A percentile compares a stretch with the other conserved stretches of the same genome.
Conservation (phyloP, 2,329 filamentous ascomycete genomes). For the Podosphaera fusca region DNA sequence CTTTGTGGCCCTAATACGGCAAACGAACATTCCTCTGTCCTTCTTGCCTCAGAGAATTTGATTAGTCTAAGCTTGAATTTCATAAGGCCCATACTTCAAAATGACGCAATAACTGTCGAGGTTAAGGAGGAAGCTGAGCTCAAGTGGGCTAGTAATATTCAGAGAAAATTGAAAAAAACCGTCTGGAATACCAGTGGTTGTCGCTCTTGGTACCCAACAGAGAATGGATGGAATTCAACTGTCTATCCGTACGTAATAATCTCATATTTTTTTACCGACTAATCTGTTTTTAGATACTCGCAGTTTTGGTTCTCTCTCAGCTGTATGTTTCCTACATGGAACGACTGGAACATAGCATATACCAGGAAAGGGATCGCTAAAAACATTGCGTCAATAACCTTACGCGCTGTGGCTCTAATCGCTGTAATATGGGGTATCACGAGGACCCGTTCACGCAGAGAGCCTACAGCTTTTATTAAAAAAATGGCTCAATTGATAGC, state of each 20-base stretch:
- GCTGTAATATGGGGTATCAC: not conserved
- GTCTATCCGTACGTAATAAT: conserved; percentile 19
- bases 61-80: conserved; percentile 13
- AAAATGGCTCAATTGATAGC: not conserved
- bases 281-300: conserved; percentile 19
- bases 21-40: conserved; percentile 10
- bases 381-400: conserved; percentile 4
- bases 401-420: not conserved
- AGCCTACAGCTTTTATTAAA: not conserved
- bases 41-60: conserved; percentile 10
- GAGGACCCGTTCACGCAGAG: not conserved
- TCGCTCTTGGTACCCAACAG: conserved; percentile 10
- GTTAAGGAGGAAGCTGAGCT: conserved; percentile 23
- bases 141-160: conserved; percentile 27
- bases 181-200: conserved; percentile 24
- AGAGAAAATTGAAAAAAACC: conserved; percentile 28
- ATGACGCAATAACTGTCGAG: conserved; percentile 23
- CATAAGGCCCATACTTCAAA: conserved; percentile 19
- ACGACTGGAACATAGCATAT: conserved; percentile 28
- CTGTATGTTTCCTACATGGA: conserved; percentile 29
- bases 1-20: conserved; percentile 13
- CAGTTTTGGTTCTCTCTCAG: conserved; percentile 27
- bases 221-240: conserved; percentile 26
- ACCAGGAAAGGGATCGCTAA: conserved; percentile 23
- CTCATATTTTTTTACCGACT: not conserved